Percentiles rank a stretch among this genome's conserved stretches.
phyloP scores from a whole-genome alignment of 2,329 filamentous ascomycete genomes.

The Colletotrichum godetiae region DNA sequence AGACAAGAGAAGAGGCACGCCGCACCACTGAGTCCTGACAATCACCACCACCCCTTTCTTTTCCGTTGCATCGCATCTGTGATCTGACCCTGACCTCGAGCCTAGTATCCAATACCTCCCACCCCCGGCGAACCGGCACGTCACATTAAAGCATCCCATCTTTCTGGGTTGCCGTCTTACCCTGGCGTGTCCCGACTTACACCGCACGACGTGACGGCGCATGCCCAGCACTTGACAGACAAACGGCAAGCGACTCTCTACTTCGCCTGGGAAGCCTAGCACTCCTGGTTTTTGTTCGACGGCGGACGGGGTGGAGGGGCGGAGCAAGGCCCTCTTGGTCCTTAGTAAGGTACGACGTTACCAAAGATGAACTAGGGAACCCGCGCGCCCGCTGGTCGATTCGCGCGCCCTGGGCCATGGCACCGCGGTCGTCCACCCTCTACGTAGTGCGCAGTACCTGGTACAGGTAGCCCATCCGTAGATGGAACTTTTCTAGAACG shows the following conservation, averaged over 20 bases:
- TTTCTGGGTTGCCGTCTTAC: not conserved
- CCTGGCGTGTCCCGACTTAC: not conserved
- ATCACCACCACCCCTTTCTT: not conserved
- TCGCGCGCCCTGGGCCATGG: not conserved
- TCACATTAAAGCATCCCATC: not conserved
- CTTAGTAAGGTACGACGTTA: not conserved
- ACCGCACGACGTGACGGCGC: not conserved
- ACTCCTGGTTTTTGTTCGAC: not conserved
- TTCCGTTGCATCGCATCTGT: not conserved
- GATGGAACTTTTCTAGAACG: constrained; percentile 29
- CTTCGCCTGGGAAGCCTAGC: not conserved
- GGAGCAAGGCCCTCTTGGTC: not conserved
- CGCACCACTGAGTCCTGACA: too few relatives aligned
- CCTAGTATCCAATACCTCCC: not conserved
- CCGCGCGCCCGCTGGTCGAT: not conserved
- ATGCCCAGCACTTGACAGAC: not conserved
- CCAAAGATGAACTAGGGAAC: not conserved
- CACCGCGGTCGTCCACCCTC: not conserved
- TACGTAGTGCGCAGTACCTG: too few relatives aligned
- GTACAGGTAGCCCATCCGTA: too few relatives aligned
- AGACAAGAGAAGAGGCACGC: too few relatives aligned
- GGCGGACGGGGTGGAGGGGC: constrained; percentile 16
- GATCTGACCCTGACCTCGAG: not conserved
- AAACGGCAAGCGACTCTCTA: not conserved
- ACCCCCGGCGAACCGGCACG: not conserved